Evolutionary conservation across 768 basidiomycete genomes (phyloP).

Genomic region (Dioszegia hungarica): DNA sequence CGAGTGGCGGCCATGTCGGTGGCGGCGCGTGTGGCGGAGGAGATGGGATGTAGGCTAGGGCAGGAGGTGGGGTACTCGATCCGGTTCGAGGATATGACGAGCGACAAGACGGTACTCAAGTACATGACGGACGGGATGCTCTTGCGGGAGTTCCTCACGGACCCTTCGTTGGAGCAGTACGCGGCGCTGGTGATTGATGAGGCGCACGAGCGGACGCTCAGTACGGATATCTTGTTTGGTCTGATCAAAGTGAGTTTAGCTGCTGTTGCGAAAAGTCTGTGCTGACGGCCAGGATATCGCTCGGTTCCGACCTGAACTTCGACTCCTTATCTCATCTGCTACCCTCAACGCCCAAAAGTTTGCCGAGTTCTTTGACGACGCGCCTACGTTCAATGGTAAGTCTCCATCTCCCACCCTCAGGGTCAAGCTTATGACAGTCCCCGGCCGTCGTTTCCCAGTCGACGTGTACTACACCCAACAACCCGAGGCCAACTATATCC

Average conservation of each 20-base stretch:
- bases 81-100: constrained; percentile 98
- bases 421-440: constrained; percentile 64
- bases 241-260: constrained; percentile 92
- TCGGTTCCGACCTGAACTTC: constrained; percentile 72
- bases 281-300: constrained; percentile 22
- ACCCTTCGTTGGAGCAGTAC: constrained; percentile 92
- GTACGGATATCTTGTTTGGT: constrained; percentile 97
- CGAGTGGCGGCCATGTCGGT: constrained; percentile 99
- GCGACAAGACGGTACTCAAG: constrained; percentile 96
- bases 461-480: constrained; percentile 99
- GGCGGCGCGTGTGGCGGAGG: constrained; percentile 96
- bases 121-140: constrained; percentile 99
- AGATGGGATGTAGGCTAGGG: constrained; percentile 95
- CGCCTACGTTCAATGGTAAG: constrained; percentile 88
- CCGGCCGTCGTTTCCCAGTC: constrained; percentile 93
- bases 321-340: constrained; percentile 81
- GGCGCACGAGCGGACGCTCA: constrained; percentile 94
- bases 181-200: constrained; percentile 96
- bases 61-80: constrained; percentile 99
- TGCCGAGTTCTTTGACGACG: constrained; percentile 92
- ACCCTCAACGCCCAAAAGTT: constrained; percentile 98
- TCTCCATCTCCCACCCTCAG: constrained; percentile 9
- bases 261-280: constrained; percentile 12
- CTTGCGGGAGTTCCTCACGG: constrained; percentile 90
- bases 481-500: constrained; percentile 97